These are phyloP conservation scores for Gracilaria vermiculophylla DNA, from an alignment of 23 red algal genomes.

Conservation along the genomic window DNA sequence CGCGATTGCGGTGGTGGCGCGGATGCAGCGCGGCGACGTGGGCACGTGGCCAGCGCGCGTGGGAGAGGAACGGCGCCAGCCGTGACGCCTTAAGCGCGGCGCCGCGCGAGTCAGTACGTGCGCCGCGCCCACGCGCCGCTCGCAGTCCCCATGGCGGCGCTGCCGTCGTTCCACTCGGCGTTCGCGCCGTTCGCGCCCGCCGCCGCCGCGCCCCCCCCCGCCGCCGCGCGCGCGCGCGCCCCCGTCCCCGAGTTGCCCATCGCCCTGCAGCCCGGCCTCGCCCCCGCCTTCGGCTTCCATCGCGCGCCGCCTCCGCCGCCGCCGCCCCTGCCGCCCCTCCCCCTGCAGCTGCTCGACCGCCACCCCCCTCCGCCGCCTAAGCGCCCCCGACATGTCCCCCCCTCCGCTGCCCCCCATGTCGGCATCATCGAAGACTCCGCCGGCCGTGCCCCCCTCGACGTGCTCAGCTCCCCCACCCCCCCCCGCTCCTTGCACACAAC, in stretches of 20 bases:
- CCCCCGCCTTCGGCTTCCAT: slow-evolving; percentile 20
- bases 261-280: neutral
- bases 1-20: slow-evolving; percentile 42
- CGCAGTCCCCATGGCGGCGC: slow-evolving; percentile 53
- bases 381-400: neutral
- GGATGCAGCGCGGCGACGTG: neutral
- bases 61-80: neutral
- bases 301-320: neutral
- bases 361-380: neutral
- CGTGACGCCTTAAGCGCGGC: neutral
- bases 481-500: neutral
- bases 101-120: neutral
- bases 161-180: slow-evolving; percentile 32
- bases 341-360: neutral
- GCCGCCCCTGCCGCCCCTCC: neutral
- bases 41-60: neutral
- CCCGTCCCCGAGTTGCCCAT: slow-evolving; percentile 24
- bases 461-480: neutral
- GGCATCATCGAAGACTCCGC: neutral
- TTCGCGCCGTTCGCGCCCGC: slow-evolving; percentile 12
- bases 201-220: neutral
- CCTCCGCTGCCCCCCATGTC: neutral
- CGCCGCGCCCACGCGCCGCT: too few species aligned
- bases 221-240: slow-evolving; percentile 7
- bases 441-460: neutral